A percentile compares a stretch with the other conserved stretches of the same genome.
Conservation (phyloP, 306 rosid species). For the Mimosa pudica region DNA sequence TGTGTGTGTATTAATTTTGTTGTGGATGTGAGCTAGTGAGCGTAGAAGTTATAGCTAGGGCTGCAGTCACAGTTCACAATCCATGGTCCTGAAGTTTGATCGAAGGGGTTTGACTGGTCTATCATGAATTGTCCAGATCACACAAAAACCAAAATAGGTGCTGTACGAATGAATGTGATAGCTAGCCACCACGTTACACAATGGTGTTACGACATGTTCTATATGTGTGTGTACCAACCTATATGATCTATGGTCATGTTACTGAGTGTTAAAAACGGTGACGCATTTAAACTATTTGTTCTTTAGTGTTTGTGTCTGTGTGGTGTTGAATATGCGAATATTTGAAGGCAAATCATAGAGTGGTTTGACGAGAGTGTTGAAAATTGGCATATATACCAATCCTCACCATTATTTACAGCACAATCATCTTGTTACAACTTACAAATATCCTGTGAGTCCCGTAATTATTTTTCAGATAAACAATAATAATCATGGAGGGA, state of each 20-base stretch:
- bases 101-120: slow-evolving; percentile 34
- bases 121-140: slow-evolving; percentile 22
- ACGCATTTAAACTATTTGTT: neutral
- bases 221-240: too few species aligned
- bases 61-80: slow-evolving; percentile 20
- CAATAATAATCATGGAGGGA: neutral
- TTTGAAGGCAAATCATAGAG: neutral
- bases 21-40: neutral
- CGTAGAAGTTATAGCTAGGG: slow-evolving; percentile 16
- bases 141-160: slow-evolving; percentile 41
- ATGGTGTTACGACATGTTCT: neutral
- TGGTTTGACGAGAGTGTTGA: neutral
- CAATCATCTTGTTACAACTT: neutral
- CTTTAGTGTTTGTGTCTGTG: neutral
- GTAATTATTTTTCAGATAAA: slow-evolving; percentile 5
- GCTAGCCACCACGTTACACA: slow-evolving; percentile 31
- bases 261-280: neutral
- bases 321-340: neutral
- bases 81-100: slow-evolving; percentile 8
- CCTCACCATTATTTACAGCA: neutral
- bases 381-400: neutral
- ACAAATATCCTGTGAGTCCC: neutral
- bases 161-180: slow-evolving; percentile 40
- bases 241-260: neutral
- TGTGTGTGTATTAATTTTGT: neutral